A percentile compares a stretch with the other conserved stretches of the same genome.
Evolutionary conservation across 345 rosid species (phyloP).

Genomic region (Lepidium aucheri): DNA sequence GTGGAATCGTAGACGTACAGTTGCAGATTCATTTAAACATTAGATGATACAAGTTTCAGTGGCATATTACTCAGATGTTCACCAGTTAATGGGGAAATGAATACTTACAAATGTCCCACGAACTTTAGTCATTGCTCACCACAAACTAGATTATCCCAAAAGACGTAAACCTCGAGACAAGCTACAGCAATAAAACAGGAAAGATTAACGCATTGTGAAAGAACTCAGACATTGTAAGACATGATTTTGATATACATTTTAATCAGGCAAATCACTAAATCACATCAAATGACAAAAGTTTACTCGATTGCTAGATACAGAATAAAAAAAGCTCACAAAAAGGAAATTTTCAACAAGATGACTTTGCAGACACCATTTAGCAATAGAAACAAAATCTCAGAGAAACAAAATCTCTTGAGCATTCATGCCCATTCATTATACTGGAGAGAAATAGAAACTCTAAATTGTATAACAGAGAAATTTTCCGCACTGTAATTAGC

Average conservation of each 20-base stretch:
- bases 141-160: neutral
- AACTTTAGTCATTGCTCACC: constrained; percentile 9
- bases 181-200: constrained; percentile 1
- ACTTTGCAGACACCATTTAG: neutral
- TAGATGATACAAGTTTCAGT: neutral
- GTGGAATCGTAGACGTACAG: neutral
- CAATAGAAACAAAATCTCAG: neutral
- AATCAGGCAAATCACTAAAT: too few species aligned
- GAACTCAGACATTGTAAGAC: neutral
- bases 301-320: too few species aligned
- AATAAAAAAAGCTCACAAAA: too few species aligned
- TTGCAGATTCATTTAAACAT: neutral
- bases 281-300: too few species aligned
- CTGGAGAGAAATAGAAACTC: neutral
- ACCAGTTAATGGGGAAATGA: neutral
- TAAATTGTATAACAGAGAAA: neutral
- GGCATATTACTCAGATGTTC: neutral
- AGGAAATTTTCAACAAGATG: too few species aligned
- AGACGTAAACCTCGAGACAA: neutral
- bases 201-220: neutral
- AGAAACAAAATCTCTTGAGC: neutral
- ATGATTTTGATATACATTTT: neutral
- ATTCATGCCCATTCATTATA: neutral
- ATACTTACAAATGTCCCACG: constrained; percentile 15
- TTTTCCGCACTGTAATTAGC: neutral